These are phyloP conservation scores for Penicillium sp. DNA, from an alignment of 2,329 filamentous ascomycete genomes.

Conservation along the genomic window DNA sequence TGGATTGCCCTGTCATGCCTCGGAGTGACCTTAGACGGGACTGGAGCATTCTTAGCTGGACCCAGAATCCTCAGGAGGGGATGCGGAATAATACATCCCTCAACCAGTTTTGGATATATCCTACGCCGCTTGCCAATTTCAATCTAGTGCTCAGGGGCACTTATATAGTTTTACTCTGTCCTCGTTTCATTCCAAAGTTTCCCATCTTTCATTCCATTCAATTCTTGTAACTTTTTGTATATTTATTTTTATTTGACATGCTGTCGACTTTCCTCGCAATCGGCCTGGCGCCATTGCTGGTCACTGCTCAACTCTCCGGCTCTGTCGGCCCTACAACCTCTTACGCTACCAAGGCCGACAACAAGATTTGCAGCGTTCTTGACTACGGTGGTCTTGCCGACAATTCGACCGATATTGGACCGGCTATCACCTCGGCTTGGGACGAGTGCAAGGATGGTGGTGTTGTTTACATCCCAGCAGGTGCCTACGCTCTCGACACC, in stretches of 20 bases:
- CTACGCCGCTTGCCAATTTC: neutral
- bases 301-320: constrained; percentile 42
- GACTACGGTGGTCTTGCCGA: constrained; percentile 55
- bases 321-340: constrained; percentile 48
- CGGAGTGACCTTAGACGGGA: neutral
- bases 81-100: neutral
- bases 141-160: neutral
- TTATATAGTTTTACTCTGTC: neutral
- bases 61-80: neutral
- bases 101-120: neutral
- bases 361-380: constrained; percentile 38
- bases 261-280: constrained; percentile 15
- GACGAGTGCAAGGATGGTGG: constrained; percentile 54
- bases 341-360: constrained; percentile 45
- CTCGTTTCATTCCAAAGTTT: neutral
- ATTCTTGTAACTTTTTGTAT: neutral
- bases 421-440: constrained; percentile 51
- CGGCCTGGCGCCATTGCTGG: constrained; percentile 28
- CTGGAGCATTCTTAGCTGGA: neutral
- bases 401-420: constrained; percentile 53
- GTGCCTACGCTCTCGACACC: constrained; percentile 52
- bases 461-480: constrained; percentile 51
- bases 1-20: neutral
- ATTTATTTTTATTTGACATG: constrained; percentile 4
- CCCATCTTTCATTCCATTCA: neutral